These are phyloP conservation scores for Zoysia japonica DNA, from an alignment of 176 grass and related monocot genomes.

Conservation along the genomic window DNA sequence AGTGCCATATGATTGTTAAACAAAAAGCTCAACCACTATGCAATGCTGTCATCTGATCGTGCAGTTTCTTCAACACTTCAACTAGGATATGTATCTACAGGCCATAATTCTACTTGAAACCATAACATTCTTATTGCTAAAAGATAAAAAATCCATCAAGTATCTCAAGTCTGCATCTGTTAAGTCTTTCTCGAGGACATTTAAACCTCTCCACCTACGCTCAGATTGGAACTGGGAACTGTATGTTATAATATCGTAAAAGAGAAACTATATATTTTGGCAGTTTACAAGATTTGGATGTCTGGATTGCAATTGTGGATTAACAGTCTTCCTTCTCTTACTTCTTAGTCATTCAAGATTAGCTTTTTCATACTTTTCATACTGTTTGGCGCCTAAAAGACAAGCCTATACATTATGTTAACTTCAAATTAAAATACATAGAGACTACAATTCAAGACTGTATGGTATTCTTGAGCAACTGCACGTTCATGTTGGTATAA, in stretches of 20 bases:
- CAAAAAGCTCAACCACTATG: background rate
- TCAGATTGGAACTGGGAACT: slow-evolving; percentile 2
- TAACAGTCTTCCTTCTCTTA: background rate
- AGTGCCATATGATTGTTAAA: background rate
- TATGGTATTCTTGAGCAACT: background rate
- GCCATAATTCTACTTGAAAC: background rate
- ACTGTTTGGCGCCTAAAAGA: background rate
- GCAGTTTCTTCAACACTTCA: background rate
- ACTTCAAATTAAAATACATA: background rate
- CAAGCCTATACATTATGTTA: background rate
- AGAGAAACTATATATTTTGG: background rate
- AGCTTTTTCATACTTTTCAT: background rate
- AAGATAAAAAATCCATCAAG: slow-evolving; percentile 12
- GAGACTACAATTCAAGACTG: background rate
- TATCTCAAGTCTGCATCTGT: background rate
- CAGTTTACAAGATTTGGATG: background rate
- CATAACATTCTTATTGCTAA: background rate
- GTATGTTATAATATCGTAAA: background rate
- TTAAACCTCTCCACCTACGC: background rate
- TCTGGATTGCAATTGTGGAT: background rate
- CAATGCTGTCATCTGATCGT: slow-evolving; percentile 2
- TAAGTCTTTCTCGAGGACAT: background rate
- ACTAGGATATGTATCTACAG: background rate
- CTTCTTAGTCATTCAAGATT: background rate
- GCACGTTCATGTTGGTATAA: slow-evolving; percentile 13